phyloP scores from a whole-genome alignment of 2,329 filamentous ascomycete genomes.

The Pseudocercospora pini-densiflorae region DNA sequence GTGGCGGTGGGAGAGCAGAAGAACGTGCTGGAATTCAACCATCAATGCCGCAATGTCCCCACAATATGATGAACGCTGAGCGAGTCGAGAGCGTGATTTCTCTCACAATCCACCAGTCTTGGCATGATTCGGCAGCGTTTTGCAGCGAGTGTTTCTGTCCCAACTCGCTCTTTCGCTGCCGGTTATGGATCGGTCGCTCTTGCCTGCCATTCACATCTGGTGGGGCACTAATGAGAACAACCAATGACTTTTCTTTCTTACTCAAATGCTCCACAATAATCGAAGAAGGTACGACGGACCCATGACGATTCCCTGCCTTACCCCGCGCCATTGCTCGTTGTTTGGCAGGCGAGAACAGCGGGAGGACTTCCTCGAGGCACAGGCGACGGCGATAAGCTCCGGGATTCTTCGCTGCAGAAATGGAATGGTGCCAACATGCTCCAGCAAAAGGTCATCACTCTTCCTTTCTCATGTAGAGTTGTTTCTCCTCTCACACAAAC shows the following conservation, averaged over 20 bases:
- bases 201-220: not conserved
- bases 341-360: not conserved
- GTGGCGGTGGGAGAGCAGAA: too few relatives aligned
- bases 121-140: too few relatives aligned
- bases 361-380: not conserved
- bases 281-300: not conserved
- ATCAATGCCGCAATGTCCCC: too few relatives aligned
- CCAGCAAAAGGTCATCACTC: constrained; percentile 2
- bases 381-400: not conserved
- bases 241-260: not conserved
- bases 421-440: not conserved
- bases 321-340: not conserved
- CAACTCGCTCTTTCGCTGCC: not conserved
- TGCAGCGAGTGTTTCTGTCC: too few relatives aligned
- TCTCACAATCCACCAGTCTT: too few relatives aligned
- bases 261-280: not conserved
- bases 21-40: too few relatives aligned
- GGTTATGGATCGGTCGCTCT: not conserved
- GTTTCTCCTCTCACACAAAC: not conserved
- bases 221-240: not conserved
- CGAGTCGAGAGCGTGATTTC: too few relatives aligned
- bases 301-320: constrained; percentile 3
- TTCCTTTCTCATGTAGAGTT: not conserved
- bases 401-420: not conserved
- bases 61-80: too few relatives aligned